phyloP scores from a whole-genome alignment of 768 basidiomycete genomes.

The Mycena metata region DNA sequence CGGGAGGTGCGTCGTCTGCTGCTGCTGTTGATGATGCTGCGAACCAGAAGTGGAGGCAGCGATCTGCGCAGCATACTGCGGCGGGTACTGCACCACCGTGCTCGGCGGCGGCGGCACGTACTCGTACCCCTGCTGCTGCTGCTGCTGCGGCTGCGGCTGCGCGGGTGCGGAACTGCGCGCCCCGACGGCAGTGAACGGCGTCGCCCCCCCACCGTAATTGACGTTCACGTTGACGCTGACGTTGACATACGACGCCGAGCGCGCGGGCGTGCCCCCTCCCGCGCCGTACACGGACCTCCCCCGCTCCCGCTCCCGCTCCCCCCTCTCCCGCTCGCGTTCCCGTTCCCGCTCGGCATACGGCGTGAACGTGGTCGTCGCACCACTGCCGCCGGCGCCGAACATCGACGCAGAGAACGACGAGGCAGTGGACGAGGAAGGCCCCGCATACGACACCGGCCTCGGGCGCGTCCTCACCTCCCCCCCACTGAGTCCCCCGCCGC shows the following conservation, averaged over 20 bases:
- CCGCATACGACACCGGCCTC: constrained; percentile 33
- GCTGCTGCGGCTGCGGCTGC: no score
- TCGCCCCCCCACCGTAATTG: not conserved
- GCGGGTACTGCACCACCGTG: constrained; percentile 36
- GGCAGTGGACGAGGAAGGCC: not conserved
- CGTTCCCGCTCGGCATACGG: not conserved
- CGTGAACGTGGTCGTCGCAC: not conserved
- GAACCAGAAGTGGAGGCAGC: no score
- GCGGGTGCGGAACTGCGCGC: no score
- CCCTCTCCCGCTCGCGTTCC: not conserved
- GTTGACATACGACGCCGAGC: not conserved
- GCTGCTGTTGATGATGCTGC: constrained; percentile 25
- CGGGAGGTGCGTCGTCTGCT: not conserved
- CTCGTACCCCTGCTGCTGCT: no score
- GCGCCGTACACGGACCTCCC: not conserved
- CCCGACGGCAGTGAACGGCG: no score
- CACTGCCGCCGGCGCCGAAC: not conserved
- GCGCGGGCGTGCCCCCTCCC: not conserved
- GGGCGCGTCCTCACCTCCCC: not conserved
- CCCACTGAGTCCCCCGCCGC: not conserved
- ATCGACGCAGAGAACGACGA: not conserved
- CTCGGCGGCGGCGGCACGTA: constrained; percentile 38
- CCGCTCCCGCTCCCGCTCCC: not conserved
- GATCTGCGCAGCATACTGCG: not conserved
- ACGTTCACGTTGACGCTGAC: no score